Conservation (phyloP, 257 asterid species). For the Linaria vulgaris region DNA sequence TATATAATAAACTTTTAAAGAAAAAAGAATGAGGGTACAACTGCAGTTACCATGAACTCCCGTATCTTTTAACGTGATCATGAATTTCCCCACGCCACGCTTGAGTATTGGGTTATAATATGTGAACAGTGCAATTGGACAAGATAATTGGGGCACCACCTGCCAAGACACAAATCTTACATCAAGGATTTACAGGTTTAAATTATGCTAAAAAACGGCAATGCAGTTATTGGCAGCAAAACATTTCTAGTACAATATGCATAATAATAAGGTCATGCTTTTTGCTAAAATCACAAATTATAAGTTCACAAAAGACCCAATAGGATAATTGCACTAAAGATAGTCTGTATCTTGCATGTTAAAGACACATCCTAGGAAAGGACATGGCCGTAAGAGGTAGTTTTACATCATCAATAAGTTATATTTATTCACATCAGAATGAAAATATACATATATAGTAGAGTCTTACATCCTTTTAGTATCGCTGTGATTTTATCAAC, state of each 20-base stretch:
- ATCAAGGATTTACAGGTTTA: not conserved
- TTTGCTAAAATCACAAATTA: not conserved
- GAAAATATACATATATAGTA: too few species aligned
- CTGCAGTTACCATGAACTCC: conserved; percentile 68
- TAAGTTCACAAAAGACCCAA: not conserved
- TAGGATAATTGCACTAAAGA: not conserved
- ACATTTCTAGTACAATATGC: not conserved
- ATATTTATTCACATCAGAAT: too few species aligned
- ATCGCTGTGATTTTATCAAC: too few species aligned
- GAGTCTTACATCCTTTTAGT: conserved; percentile 2
- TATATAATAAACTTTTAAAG: too few species aligned
- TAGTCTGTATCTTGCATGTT: not conserved
- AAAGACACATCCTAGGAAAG: not conserved
- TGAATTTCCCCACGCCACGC: conserved; percentile 76
- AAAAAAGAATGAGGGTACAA: not conserved
- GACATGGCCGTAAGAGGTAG: not conserved
- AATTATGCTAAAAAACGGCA: not conserved
- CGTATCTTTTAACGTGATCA: conserved; percentile 66
- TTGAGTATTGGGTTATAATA: conserved; percentile 92
- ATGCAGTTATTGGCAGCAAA: not conserved
- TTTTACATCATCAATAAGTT: not conserved
- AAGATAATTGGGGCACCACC: conserved; percentile 83
- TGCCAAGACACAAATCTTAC: conserved; percentile 24
- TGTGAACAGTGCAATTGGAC: conserved; percentile 79
- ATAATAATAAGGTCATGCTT: not conserved